Base-by-base conservation (phyloP, 2,329 filamentous ascomycete genomes). In the Colletotrichum tofieldiae region DNA sequence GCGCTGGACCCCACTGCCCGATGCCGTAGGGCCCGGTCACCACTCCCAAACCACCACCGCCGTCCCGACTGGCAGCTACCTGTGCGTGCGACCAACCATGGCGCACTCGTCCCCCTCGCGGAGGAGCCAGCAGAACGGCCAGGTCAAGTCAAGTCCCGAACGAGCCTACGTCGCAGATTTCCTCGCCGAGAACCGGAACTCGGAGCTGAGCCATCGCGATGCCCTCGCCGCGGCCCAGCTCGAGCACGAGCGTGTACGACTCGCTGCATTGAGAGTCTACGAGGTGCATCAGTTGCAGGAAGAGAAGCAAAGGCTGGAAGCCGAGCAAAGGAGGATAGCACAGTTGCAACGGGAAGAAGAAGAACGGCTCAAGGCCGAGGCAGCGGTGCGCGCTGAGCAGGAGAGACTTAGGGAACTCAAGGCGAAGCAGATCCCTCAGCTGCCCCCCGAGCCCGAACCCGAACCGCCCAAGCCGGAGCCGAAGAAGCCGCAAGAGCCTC, bases 231-330 rank as follows among this genome's bases (percentile, higher is more conserved):
- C 88, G 58, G 92, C 92, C 5, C 89, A 90, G 60, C 85, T 86
- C 18, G 89, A 92, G 77, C 93, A 95, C 79, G 89, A 93, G 47
- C 86, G 89, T 37, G 88, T 96, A 14, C 86, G 87, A 37, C 82
- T 86, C 65, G 81, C 82, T 39, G 88, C 88, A 9, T 79, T 88
- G 45, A 82, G 84, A 20, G 85, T 86, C 8, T 86, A 84, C 67
- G 81, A 87, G 71, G 79, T 87, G 51, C 83, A 89, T 70, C 82
- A 86, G 71, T 76, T 86, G 20, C 79, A 85, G 63, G 81, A 86
- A 73, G 82, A 87, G 73, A 81, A 85, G 71, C 78, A 81, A 45
- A 80, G 82, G 16, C 65, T 82, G 35, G 82, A 84, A 54, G 81
- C 84, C 65, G 85, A 88, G 76, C 81, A 82, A 51, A 82, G 81